Conservation (phyloP, 257 asterid genomes). For the Fraxinus americana region DNA sequence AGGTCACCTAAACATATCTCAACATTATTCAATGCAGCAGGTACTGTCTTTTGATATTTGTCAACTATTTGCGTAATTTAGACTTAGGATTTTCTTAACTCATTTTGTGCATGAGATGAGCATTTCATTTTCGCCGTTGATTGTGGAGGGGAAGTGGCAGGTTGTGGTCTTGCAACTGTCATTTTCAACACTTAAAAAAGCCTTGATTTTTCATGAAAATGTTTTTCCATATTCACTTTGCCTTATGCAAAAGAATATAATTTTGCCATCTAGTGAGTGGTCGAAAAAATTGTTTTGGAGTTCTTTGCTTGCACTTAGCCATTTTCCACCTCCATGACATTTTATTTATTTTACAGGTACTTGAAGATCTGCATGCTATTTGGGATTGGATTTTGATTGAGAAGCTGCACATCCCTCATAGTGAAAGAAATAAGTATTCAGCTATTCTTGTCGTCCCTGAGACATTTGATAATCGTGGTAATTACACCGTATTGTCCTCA, state of each 20-base stretch:
- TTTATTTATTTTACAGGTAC: constrained; percentile 51
- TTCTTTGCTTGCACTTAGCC: background rate
- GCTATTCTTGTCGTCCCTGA: constrained; percentile 91
- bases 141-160: constrained; percentile 16
- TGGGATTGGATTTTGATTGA: constrained; percentile 93
- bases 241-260: background rate
- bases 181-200: constrained; percentile 12
- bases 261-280: constrained; percentile 13
- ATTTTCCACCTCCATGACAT: background rate
- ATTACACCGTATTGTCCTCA: constrained; percentile 20
- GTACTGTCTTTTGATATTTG: constrained; percentile 36
- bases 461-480: constrained; percentile 93
- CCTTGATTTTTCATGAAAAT: constrained; percentile 13
- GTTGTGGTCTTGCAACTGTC: constrained; percentile 14
- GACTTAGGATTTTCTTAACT: constrained; percentile 19
- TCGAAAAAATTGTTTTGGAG: background rate
- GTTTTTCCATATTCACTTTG: constrained; percentile 21
- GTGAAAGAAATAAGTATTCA: constrained; percentile 70
- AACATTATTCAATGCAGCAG: constrained; percentile 88
- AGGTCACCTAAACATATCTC: constrained; percentile 91
- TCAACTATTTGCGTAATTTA: constrained; percentile 8
- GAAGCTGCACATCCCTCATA: constrained; percentile 64
- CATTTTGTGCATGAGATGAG: constrained; percentile 5
- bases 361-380: constrained; percentile 84
- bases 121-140: background rate